These are phyloP conservation scores for Hypoxylon lienhwacheense DNA, from an alignment of 495 filamentous ascomycete species.

Conservation along the genomic window DNA sequence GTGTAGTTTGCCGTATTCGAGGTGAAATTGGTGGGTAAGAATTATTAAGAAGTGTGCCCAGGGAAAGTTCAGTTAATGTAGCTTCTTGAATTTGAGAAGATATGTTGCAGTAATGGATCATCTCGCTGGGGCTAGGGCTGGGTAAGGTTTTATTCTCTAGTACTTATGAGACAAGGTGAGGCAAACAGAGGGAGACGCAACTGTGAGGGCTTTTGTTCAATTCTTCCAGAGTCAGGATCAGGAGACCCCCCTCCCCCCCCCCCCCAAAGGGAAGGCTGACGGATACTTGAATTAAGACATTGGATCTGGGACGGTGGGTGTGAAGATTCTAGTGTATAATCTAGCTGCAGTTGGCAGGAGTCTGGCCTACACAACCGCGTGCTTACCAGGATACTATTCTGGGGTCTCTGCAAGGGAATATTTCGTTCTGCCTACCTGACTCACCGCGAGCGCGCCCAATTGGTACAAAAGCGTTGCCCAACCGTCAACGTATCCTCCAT, in stretches of 20 bases:
- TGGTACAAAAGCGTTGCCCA: slow-evolving; percentile 32
- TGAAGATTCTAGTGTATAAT: slow-evolving; percentile 13
- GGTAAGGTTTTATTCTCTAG: slow-evolving; percentile 31
- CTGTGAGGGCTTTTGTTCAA: slow-evolving; percentile 24
- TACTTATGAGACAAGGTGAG: slow-evolving; percentile 35
- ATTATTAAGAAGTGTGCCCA: slow-evolving; percentile 7
- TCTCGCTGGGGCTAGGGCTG: slow-evolving; percentile 32
- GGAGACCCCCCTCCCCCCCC: slow-evolving; percentile 14
- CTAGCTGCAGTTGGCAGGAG: slow-evolving; percentile 11
- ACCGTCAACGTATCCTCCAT: too few species aligned
- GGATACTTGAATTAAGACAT: slow-evolving; percentile 21
- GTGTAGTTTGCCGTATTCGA: slow-evolving; percentile 27
- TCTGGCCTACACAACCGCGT: slow-evolving; percentile 27
- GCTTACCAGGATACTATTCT: slow-evolving; percentile 31
- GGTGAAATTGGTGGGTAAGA: slow-evolving; percentile 30
- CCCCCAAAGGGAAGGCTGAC: slow-evolving; percentile 30
- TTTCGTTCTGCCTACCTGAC: slow-evolving; percentile 34
- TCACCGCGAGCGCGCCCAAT: slow-evolving; percentile 37
- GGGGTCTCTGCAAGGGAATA: slow-evolving; percentile 34
- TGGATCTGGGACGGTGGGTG: slow-evolving; percentile 25
- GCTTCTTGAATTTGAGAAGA: slow-evolving; percentile 22
- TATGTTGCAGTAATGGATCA: slow-evolving; percentile 27
- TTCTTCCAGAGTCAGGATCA: slow-evolving; percentile 24
- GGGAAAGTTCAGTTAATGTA: slow-evolving; percentile 18
- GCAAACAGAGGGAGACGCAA: slow-evolving; percentile 24